These are phyloP conservation scores for Candida coquimbonensis DNA, from an alignment of 805 yeast genomes.

Conservation along the genomic window DNA sequence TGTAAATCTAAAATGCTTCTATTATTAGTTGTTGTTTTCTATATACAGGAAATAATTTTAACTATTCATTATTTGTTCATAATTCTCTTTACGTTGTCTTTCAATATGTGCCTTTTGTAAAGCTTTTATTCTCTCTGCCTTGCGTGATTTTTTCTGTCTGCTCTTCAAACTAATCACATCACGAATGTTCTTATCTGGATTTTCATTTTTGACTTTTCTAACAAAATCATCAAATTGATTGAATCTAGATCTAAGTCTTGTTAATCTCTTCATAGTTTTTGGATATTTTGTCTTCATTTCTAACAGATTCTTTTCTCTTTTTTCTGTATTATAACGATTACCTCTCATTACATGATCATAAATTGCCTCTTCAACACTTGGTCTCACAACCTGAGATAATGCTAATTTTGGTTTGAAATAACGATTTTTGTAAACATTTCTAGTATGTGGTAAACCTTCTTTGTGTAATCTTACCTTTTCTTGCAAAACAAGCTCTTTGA, in stretches of 20 bases:
- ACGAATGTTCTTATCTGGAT: neutral
- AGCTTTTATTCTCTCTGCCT: too few species aligned
- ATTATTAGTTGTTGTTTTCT: too few species aligned
- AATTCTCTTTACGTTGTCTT: too few species aligned
- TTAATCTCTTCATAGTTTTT: conserved; percentile 24
- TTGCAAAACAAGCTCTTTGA: conserved; percentile 9
- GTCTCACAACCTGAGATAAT: conserved; percentile 20
- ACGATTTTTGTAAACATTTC: too few species aligned
- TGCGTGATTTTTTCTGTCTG: too few species aligned
- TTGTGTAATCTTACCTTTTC: neutral
- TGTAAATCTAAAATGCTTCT: too few species aligned
- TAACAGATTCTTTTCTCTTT: conserved; percentile 11
- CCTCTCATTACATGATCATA: conserved; percentile 20
- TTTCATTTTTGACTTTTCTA: neutral
- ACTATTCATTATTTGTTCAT: too few species aligned
- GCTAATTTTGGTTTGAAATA: conserved; percentile 22
- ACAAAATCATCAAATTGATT: conserved; percentile 14
- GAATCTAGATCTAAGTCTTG: conserved; percentile 18
- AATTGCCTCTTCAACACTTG: conserved; percentile 16
- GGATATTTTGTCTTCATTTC: conserved; percentile 23
- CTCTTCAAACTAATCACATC: neutral
- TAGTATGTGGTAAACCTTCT: too few species aligned
- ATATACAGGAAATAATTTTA: too few species aligned
- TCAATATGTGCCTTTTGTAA: too few species aligned
- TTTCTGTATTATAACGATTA: conserved; percentile 4